Base-by-base conservation (phyloP, 164 flowering plant genomes). In the Sextonia rubra region DNA sequence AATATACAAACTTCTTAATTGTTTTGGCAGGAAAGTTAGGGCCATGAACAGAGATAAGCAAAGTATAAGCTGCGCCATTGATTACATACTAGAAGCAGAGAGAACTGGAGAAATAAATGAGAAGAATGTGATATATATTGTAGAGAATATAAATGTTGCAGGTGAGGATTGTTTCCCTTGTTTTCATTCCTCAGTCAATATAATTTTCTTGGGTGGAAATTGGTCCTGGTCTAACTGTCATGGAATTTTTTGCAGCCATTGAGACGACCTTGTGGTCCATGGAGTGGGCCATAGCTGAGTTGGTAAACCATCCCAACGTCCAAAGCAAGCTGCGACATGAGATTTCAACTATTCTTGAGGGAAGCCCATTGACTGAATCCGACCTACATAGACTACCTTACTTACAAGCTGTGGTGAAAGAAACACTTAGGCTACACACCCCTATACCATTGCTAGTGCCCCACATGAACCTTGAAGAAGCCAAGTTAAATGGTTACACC, bases 251-350 rank as follows among this genome's bases (percentile, higher is more conserved):
- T 22, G 24, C 24, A 61, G 24, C 64, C 64, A 61, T 61, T 18
- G 64, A 88, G 48, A 88, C 94, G 14, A 87, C 90, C 17, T 66
- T 87, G 32, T 88, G 90, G 91, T 85, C 90, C 4, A 84, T 90
- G 80, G 92, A 90, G 62, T 90, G 94, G 94, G 88, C 82, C 14
- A 85, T 90, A 24, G 94, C 94, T 4, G 92, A 90, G 80, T 76
- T 90, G 32, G 88, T 87, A 4, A 90, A 88, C 77, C 84, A 90
- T 74, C 94, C 89, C 0, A 30, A 56, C 1, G 81, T 86, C 24
- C 94, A 88, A 70, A 66, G 29, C 66, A 88, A 87, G 76, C 75
- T 87, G 32, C 77, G 89, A 1, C 75, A 80, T 0, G 94, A 90
- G 71, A 74, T 90, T 73, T 27, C 74, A 17, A 56, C 75, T 1